phyloP scores from a whole-genome alignment of 1,284 basidiomycete species.

The Exsudoporus floridanus region DNA sequence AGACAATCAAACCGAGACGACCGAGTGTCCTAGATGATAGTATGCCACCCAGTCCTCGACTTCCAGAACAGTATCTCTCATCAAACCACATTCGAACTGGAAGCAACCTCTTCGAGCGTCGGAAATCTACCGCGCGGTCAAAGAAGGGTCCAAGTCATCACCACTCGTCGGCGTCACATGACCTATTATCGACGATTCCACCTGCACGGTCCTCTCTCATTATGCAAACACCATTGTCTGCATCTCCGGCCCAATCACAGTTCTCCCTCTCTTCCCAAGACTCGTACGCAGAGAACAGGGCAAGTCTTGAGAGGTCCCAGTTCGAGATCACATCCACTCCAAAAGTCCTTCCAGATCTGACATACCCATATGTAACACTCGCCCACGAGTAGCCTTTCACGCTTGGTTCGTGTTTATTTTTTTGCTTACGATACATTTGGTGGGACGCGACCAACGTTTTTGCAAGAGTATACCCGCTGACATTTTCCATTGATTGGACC shows the following conservation, averaged over 20 bases:
- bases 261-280: conserved; percentile 27
- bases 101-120: conserved; percentile 32
- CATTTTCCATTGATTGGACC: conserved; percentile 9
- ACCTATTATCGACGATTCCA: conserved; percentile 21
- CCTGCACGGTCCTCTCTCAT: conserved; percentile 10
- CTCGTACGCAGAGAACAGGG: conserved; percentile 36
- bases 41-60: conserved; percentile 44
- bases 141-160: conserved; percentile 23
- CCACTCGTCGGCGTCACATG: conserved; percentile 32
- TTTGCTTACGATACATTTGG: conserved; percentile 13
- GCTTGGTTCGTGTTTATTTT: conserved; percentile 16
- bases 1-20: conserved; percentile 37
- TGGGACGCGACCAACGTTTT: conserved; percentile 10
- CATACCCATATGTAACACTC: conserved; percentile 43
- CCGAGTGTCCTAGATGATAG: conserved; percentile 42
- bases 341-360: conserved; percentile 26
- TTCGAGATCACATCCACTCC: conserved; percentile 28
- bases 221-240: conserved; percentile 26
- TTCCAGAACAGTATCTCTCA: conserved; percentile 41
- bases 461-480: conserved; percentile 18
- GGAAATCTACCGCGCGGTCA: conserved; percentile 28
- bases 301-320: conserved; percentile 28
- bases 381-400: conserved; percentile 36
- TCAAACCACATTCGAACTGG: conserved; percentile 38
- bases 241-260: conserved; percentile 33